phyloP scores from a whole-genome alignment of 306 rosid genomes.

The Trifolium pratense region DNA sequence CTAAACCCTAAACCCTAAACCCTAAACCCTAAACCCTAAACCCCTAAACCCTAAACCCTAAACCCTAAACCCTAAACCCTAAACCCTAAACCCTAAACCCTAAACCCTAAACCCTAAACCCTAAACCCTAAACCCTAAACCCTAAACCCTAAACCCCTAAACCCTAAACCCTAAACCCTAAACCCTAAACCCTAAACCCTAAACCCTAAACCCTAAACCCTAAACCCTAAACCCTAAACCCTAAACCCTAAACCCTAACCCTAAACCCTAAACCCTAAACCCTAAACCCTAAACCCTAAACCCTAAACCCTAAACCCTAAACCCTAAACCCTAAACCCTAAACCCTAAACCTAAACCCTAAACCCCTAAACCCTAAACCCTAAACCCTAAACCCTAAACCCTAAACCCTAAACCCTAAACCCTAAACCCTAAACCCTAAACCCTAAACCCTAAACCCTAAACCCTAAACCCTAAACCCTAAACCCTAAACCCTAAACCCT shows the following conservation, averaged over 20 bases:
- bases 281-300: conserved; percentile 11
- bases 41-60: not conserved
- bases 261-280: conserved; percentile 10
- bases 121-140: not conserved
- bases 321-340: conserved; percentile 27
- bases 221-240: conserved; percentile 19
- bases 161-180: conserved; percentile 6
- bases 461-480: conserved; percentile 5
- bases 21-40: not conserved
- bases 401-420: conserved; percentile 3
- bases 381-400: conserved; percentile 10
- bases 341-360: not conserved
- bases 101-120: not conserved
- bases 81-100: not conserved
- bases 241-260: conserved; percentile 34
- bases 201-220: conserved; percentile 33
- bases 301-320: not conserved
- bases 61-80: not conserved
- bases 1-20: not conserved
- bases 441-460: conserved; percentile 1
- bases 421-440: not conserved
- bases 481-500: conserved; percentile 7
- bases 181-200: conserved; percentile 37
- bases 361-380: not conserved
- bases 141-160: conserved; percentile 5